A percentile compares a stretch with the other conserved stretches of the same genome.
Evolutionary conservation across 371 early-diverging fungal genomes (phyloP).

Genomic region (Hamiltosporidium tvaerminnensis): DNA sequence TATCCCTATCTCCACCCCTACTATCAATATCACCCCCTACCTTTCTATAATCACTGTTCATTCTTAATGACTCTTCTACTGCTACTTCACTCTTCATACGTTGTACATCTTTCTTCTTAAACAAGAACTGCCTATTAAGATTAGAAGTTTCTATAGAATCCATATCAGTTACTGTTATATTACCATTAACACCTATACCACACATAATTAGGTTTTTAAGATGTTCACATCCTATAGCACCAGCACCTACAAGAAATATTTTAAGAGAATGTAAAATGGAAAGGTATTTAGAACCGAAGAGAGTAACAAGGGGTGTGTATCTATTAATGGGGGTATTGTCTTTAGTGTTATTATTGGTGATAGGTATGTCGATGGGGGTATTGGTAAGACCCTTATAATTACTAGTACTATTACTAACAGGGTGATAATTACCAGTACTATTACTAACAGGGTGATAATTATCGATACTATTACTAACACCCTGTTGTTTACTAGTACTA

Average conservation of each 20-base stretch:
- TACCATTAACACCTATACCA: slow-evolving; percentile 74
- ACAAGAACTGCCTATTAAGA: slow-evolving; percentile 89
- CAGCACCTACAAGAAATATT: slow-evolving; percentile 92
- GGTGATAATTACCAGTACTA: neutral
- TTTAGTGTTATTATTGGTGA: slow-evolving; percentile 61
- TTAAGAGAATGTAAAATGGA: slow-evolving; percentile 65
- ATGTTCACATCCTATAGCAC: slow-evolving; percentile 99
- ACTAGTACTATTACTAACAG: neutral
- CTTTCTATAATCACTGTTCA: slow-evolving; percentile 20
- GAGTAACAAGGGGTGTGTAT: slow-evolving; percentile 78
- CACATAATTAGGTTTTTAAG: slow-evolving; percentile 98
- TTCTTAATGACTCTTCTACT: slow-evolving; percentile 22
- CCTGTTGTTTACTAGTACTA: neutral
- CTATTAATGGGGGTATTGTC: no score
- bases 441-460: neutral
- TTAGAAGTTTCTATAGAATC: slow-evolving; percentile 92
- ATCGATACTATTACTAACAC: neutral
- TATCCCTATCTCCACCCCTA: no score
- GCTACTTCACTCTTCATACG: slow-evolving; percentile 84
- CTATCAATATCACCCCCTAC: neutral
- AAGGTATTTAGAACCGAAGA: slow-evolving; percentile 78
- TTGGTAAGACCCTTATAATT: slow-evolving; percentile 31
- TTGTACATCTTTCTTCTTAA: slow-evolving; percentile 73
- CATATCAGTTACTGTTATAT: slow-evolving; percentile 89
- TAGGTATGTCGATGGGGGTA: slow-evolving; percentile 61